Evolutionary conservation across 345 rosid genomes (phyloP).

Genomic region (Corymbia maculata): DNA sequence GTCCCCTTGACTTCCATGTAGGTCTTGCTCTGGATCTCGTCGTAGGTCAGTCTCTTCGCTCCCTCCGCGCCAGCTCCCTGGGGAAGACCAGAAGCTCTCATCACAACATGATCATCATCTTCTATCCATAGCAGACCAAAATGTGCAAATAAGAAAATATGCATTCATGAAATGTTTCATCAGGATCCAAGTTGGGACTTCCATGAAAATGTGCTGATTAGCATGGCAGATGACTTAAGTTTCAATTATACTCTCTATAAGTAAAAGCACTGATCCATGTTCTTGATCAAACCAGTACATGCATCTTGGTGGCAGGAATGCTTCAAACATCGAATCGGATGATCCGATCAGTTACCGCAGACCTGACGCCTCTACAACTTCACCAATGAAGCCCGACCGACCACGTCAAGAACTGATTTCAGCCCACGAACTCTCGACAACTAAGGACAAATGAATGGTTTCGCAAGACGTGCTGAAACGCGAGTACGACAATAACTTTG

Average conservation of each 20-base stretch:
- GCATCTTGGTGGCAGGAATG: background rate
- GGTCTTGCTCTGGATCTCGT: conserved; percentile 94
- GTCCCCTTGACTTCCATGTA: conserved; percentile 94
- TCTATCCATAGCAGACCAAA: background rate
- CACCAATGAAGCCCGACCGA: background rate
- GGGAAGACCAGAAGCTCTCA: background rate
- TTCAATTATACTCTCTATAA: background rate
- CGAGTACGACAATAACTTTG: background rate
- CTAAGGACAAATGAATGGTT: background rate
- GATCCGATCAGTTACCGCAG: background rate
- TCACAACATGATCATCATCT: background rate
- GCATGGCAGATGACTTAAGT: background rate
- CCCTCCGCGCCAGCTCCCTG: conserved; percentile 96
- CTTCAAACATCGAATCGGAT: background rate
- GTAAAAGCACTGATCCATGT: background rate
- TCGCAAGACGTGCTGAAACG: background rate
- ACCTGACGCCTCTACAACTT: background rate
- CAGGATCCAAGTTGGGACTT: background rate
- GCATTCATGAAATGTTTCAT: background rate
- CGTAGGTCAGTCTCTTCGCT: conserved; percentile 76
- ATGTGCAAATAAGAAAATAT: background rate
- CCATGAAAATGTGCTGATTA: background rate
- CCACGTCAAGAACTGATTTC: background rate
- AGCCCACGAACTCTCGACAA: background rate
- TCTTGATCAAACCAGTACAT: background rate